Base-by-base conservation (phyloP, 2,329 filamentous ascomycete genomes). In the Clonostachys solani region DNA sequence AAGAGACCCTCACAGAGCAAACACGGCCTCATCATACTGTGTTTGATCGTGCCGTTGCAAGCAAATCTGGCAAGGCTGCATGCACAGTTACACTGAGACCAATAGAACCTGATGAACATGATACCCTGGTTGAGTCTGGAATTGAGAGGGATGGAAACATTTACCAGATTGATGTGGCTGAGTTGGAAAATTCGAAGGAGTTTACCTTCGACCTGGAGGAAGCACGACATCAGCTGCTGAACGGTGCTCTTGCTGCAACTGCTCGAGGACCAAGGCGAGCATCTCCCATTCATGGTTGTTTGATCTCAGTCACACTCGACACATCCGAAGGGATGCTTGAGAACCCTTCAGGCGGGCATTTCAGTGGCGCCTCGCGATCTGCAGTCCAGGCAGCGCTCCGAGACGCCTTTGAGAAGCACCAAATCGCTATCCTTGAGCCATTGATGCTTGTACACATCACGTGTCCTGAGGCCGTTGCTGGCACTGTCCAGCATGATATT, bases 391-490 rank as follows among this genome's bases (percentile, higher is more conserved):
- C 78, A 9, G 85, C 86, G 1, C 76, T 97, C 1, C 78, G 80
- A 44, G 75, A 81, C 16, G 81, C 84, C 0, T 75, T 81, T 47
- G 68, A 75, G 10, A 65, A 69, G 29, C 61, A 71, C 4, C 69
- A 73, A 4, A 78, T 90, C 2, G 78, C 79, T 2, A 73, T 99
- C 37, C 86, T 97, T 69, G 94, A 99, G 61, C 94, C 94, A 2
- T 88, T 99, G 47, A 96, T 97, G 90, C 84, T 85, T 50, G 89
- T 89, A 6, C 83, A 86, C 45, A 95, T 99, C 60, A 84, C 82
- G 54, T 90, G 94, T 44, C 89, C 94, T 45, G 92, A 96, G 66
- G 77, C 78, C 6, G 84, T 81, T 7, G 84, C 96, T 2, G 91
- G 92, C 5, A 80, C 80, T 5, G 88, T 99, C 10, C 83, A 95